These are phyloP conservation scores for Juncus inflexus DNA, from an alignment of 176 grass and related monocot species.

Conservation along the genomic window DNA sequence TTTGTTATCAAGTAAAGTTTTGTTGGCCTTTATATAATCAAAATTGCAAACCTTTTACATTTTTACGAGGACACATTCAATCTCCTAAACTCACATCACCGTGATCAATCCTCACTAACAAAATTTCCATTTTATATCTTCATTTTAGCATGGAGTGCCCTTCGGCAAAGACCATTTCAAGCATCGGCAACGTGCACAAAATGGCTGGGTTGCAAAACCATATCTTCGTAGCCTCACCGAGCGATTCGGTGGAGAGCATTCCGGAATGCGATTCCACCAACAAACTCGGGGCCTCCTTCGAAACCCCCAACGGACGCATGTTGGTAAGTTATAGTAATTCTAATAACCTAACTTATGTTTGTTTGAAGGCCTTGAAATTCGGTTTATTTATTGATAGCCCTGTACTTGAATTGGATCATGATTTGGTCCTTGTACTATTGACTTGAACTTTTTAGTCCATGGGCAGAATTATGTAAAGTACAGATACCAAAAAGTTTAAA, in stretches of 20 bases:
- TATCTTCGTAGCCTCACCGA: constrained; percentile 63
- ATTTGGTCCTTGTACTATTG: too few species aligned
- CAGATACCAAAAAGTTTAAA: too few species aligned
- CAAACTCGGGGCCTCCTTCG: constrained; percentile 78
- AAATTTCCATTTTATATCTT: background rate
- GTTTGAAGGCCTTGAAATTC: background rate
- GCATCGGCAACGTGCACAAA: constrained; percentile 59
- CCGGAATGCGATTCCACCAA: constrained; percentile 59
- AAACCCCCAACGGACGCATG: constrained; percentile 71
- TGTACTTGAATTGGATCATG: too few species aligned
- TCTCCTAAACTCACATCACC: too few species aligned
- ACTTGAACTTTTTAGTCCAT: too few species aligned
- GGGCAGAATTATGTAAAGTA: too few species aligned
- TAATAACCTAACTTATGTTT: background rate
- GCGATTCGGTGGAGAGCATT: constrained; percentile 80
- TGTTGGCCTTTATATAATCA: too few species aligned
- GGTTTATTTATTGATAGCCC: too few species aligned
- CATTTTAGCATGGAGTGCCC: constrained; percentile 57
- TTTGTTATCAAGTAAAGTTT: too few species aligned
- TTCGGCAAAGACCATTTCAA: constrained; percentile 56
- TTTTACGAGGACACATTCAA: too few species aligned
- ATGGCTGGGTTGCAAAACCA: constrained; percentile 66
- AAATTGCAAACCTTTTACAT: too few species aligned
- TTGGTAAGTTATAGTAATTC: constrained; percentile 32
- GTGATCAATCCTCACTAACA: background rate